A percentile compares a stretch with the other conserved stretches of the same genome.
Conservation (phyloP, 306 rosid genomes). For the Phaseolus lunatus region DNA sequence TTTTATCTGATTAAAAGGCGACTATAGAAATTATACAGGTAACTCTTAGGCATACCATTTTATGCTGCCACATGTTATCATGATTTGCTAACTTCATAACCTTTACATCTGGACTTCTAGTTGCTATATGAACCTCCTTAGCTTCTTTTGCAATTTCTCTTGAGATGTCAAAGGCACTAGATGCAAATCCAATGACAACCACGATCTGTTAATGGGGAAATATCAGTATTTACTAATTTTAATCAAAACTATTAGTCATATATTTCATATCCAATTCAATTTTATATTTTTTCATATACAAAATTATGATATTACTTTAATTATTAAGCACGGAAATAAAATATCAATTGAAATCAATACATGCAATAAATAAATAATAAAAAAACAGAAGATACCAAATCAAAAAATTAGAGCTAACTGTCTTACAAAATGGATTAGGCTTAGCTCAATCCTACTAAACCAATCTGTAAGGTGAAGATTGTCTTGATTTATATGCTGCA, state of each 20-base stretch:
- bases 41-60: conserved; percentile 38
- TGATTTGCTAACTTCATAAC: conserved; percentile 27
- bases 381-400: not conserved
- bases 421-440: too few species aligned
- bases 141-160: conserved; percentile 48
- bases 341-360: not conserved
- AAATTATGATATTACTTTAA: not conserved
- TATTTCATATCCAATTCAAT: not conserved
- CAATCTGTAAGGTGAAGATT: too few species aligned
- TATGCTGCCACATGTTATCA: conserved; percentile 42
- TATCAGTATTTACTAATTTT: conserved; percentile 5
- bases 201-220: conserved; percentile 26
- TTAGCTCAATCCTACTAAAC: too few species aligned
- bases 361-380: too few species aligned
- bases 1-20: not conserved
- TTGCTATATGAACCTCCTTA: conserved; percentile 47
- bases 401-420: not conserved
- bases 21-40: not conserved
- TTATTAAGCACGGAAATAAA: not conserved
- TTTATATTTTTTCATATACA: not conserved
- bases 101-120: conserved; percentile 36
- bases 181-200: conserved; percentile 42
- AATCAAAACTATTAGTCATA: not conserved
- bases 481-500: too few species aligned
- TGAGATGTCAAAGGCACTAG: conserved; percentile 50